These are phyloP conservation scores for Aspergillus sojae DNA, from an alignment of 2,329 filamentous ascomycete species.

Conservation along the genomic window DNA sequence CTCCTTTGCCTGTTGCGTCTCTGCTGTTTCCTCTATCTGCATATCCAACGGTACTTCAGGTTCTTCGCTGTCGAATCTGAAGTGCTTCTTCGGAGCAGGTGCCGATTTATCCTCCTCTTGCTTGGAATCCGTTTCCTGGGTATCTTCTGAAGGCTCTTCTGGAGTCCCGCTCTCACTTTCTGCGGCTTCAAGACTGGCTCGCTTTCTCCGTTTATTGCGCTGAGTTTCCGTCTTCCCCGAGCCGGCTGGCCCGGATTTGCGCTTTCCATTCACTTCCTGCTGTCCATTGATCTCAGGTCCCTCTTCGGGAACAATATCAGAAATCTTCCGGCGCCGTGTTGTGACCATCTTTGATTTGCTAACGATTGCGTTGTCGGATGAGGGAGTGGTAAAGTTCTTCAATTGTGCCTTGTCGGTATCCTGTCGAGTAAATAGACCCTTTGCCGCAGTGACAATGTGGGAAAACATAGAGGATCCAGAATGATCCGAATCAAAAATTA, in stretches of 20 bases:
- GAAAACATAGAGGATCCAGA: conserved; percentile 42
- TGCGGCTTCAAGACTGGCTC: conserved; percentile 25
- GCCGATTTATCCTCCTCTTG: conserved; percentile 17
- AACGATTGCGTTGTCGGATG: conserved; percentile 13
- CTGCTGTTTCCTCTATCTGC: conserved; percentile 22
- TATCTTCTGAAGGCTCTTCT: neutral
- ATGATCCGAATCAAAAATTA: conserved; percentile 9
- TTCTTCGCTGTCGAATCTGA: conserved; percentile 48
- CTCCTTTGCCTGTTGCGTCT: conserved; percentile 28
- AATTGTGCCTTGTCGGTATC: conserved; percentile 26
- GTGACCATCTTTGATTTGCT: conserved; percentile 38
- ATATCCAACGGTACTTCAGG: conserved; percentile 28
- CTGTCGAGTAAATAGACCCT: conserved; percentile 42
- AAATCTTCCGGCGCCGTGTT: conserved; percentile 32
- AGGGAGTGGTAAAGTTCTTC: conserved; percentile 15
- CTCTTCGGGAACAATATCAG: conserved; percentile 17
- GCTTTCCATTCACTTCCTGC: conserved; percentile 20
- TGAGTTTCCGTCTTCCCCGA: conserved; percentile 28
- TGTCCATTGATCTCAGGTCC: conserved; percentile 14
- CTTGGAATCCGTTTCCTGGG: neutral
- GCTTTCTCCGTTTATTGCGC: conserved; percentile 40
- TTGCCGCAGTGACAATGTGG: conserved; percentile 45
- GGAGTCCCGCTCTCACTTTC: conserved; percentile 16
- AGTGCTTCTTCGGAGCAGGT: conserved; percentile 29
- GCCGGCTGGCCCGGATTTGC: conserved; percentile 30